A percentile compares a stretch with the other conserved stretches of the same genome.
phyloP scores from a whole-genome alignment of 108 stramenopile species.

The Phaeodactylum tricornutum region DNA sequence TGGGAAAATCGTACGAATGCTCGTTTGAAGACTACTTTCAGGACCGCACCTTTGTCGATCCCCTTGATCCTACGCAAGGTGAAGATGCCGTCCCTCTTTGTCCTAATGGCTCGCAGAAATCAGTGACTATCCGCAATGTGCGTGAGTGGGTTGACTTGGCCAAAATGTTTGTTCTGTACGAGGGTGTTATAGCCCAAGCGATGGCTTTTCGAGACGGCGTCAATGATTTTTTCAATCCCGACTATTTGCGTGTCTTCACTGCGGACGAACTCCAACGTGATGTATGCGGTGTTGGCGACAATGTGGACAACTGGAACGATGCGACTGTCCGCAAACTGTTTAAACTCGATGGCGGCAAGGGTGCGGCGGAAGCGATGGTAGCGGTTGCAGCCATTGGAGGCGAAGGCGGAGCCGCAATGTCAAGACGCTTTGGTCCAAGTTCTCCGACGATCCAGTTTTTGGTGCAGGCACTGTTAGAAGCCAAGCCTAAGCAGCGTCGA shows the following conservation, averaged over 20 bases:
- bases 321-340: constrained; percentile 22
- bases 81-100: constrained; percentile 23
- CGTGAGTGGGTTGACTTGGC: constrained; percentile 30
- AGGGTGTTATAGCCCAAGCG: constrained; percentile 37
- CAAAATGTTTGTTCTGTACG: constrained; percentile 30
- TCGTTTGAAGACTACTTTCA: constrained; percentile 44
- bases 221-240: constrained; percentile 31
- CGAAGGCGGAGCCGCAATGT: constrained; percentile 26
- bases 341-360: constrained; percentile 36
- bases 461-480: constrained; percentile 32
- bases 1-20: constrained; percentile 34
- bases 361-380: constrained; percentile 38
- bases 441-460: constrained; percentile 35
- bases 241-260: constrained; percentile 26
- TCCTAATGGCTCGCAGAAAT: constrained; percentile 15
- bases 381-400: constrained; percentile 50
- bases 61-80: constrained; percentile 35
- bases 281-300: constrained; percentile 36
- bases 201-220: constrained; percentile 26
- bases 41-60: constrained; percentile 39
- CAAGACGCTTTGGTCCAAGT: constrained; percentile 30
- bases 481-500: constrained; percentile 22
- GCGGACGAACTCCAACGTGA: constrained; percentile 35
- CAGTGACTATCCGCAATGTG: constrained; percentile 34
- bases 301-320: constrained; percentile 43